These are phyloP conservation scores for Solanum etuberosum DNA, from an alignment of 257 asterid genomes.

Conservation along the genomic window DNA sequence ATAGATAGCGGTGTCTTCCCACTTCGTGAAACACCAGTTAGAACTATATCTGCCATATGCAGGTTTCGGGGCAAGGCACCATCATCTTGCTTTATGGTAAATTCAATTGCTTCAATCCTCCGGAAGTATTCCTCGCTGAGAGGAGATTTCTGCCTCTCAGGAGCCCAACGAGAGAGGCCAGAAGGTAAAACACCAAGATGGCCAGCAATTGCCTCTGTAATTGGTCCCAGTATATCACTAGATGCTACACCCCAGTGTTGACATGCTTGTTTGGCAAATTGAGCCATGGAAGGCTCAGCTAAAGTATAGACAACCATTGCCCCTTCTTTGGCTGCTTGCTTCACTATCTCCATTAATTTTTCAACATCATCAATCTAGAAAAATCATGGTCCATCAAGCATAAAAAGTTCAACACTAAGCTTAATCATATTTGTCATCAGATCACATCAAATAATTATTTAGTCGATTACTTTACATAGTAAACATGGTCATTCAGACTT, in stretches of 20 bases:
- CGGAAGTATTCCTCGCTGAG: slow-evolving; percentile 70
- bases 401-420: neutral
- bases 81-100: slow-evolving; percentile 94
- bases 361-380: slow-evolving; percentile 67
- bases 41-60: slow-evolving; percentile 64
- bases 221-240: slow-evolving; percentile 68
- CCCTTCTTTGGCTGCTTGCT: slow-evolving; percentile 86
- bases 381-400: neutral
- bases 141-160: slow-evolving; percentile 47
- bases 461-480: neutral
- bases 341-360: slow-evolving; percentile 56
- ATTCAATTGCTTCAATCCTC: slow-evolving; percentile 88
- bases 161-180: slow-evolving; percentile 91
- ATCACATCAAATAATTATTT: neutral
- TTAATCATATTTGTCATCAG: neutral
- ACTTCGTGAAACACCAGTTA: slow-evolving; percentile 82
- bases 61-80: slow-evolving; percentile 79
- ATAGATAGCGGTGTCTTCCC: slow-evolving; percentile 93
- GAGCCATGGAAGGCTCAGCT: slow-evolving; percentile 84
- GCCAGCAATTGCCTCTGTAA: slow-evolving; percentile 68
- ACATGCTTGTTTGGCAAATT: slow-evolving; percentile 78
- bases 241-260: slow-evolving; percentile 75
- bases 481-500: neutral
- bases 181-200: slow-evolving; percentile 91
- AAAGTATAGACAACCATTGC: slow-evolving; percentile 78